phyloP scores from a whole-genome alignment of 1,139 yeast species.

The Hanseniaspora uvarum region DNA sequence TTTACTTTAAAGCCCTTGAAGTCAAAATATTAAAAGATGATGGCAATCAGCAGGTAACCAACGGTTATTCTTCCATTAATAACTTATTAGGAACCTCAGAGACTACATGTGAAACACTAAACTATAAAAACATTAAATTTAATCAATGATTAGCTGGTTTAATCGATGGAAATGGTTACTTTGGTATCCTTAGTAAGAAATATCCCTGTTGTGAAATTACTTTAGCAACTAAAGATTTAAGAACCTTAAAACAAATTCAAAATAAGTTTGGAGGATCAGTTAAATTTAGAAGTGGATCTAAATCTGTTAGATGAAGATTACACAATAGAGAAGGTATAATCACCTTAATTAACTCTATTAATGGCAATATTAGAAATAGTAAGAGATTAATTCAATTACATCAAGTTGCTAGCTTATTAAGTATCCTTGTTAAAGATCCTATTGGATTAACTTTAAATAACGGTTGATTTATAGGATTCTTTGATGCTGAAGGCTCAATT shows the following conservation, averaged over 20 bases:
- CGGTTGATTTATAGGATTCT: slow-evolving; percentile 18
- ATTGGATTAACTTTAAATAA: slow-evolving; percentile 1
- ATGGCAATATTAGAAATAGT: slow-evolving; percentile 20
- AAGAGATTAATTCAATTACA: slow-evolving; percentile 20
- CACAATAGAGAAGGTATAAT: slow-evolving; percentile 17
- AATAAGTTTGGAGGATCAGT: background rate
- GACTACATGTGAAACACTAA: slow-evolving; percentile 15
- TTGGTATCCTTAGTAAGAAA: slow-evolving; percentile 2
- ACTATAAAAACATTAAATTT: background rate
- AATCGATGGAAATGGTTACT: slow-evolving; percentile 21
- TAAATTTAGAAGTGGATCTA: background rate
- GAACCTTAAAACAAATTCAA: background rate
- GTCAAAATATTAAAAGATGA: background rate
- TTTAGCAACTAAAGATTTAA: background rate
- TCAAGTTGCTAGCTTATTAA: slow-evolving; percentile 12
- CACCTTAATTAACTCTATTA: slow-evolving; percentile 19
- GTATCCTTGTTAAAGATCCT: slow-evolving; percentile 5
- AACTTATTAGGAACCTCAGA: slow-evolving; percentile 16
- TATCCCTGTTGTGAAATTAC: background rate
- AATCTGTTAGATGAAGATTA: slow-evolving; percentile 16
- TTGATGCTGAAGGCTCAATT: slow-evolving; percentile 17
- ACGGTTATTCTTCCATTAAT: background rate
- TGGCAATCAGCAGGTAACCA: slow-evolving; percentile 16
- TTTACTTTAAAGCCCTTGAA: background rate
- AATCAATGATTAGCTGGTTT: slow-evolving; percentile 21